phyloP scores from a whole-genome alignment of 164 flowering plant genomes.

The Pachysandra terminalis region DNA sequence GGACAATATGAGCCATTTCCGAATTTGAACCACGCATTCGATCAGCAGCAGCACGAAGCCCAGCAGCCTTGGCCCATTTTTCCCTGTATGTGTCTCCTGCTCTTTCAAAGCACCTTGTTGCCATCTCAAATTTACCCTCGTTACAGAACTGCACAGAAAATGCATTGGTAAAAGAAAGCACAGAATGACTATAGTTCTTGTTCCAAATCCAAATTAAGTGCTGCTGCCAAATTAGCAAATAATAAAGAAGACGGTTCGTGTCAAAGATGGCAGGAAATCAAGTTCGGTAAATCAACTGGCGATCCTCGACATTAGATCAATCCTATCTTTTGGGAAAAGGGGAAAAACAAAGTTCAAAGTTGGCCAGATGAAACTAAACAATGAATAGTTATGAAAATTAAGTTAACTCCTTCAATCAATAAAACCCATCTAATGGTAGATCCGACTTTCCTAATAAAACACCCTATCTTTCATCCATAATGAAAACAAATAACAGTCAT shows the following conservation, averaged over 20 bases:
- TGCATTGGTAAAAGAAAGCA: background rate
- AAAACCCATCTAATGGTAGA: background rate
- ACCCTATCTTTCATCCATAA: background rate
- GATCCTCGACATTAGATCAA: background rate
- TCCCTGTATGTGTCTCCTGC: slow-evolving; percentile 59
- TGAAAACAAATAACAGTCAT: no score
- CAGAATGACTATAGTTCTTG: background rate
- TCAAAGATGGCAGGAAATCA: background rate
- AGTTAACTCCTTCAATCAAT: background rate
- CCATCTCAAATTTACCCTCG: slow-evolving; percentile 67
- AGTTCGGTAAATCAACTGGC: background rate
- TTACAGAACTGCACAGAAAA: slow-evolving; percentile 42
- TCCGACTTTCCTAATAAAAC: background rate
- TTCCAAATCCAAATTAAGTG: background rate
- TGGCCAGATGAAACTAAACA: no score
- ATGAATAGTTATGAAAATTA: no score
- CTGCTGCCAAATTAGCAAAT: background rate
- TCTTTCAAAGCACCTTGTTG: slow-evolving; percentile 72
- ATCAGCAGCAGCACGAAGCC: slow-evolving; percentile 49
- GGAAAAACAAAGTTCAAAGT: background rate
- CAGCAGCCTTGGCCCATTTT: slow-evolving; percentile 55
- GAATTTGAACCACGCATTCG: slow-evolving; percentile 35
- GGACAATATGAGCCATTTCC: slow-evolving; percentile 28
- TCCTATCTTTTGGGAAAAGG: background rate
- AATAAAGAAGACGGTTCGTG: background rate